phyloP scores from a whole-genome alignment of 768 basidiomycete genomes.

The Hygrocybe coccinea region DNA sequence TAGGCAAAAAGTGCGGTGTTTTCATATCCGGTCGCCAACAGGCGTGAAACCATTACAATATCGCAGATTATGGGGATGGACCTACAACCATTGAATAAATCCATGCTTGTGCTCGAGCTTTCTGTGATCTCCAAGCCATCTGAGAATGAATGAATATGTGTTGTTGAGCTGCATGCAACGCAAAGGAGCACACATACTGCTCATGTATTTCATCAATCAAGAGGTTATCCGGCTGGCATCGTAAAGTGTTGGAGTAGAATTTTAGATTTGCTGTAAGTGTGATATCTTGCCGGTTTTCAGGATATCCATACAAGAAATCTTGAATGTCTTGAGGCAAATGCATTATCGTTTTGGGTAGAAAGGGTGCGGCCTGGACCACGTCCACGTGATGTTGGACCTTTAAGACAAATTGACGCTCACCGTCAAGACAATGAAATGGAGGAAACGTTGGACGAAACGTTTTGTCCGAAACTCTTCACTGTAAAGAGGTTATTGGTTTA shows the following conservation, averaged over 20 bases:
- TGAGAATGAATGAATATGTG: constrained; percentile 22
- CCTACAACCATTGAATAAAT: constrained; percentile 78
- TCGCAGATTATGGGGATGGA: constrained; percentile 8
- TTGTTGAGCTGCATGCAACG: too few species aligned
- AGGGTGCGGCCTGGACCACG: too few species aligned
- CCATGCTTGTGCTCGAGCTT: constrained; percentile 65
- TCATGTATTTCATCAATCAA: constrained; percentile 60
- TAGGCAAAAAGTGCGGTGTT: constrained; percentile 21
- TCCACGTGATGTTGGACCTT: too few species aligned
- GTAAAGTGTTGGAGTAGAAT: constrained; percentile 56
- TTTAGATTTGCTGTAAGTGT: constrained; percentile 44
- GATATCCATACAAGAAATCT: constrained; percentile 55
- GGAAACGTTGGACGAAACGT: too few species aligned
- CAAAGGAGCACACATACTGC: constrained; percentile 33
- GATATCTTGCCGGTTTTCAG: constrained; percentile 37
- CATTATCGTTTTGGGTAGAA: constrained; percentile 24
- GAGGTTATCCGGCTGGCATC: constrained; percentile 58
- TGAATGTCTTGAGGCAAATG: constrained; percentile 51
- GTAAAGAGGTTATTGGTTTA: too few species aligned
- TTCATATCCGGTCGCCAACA: background rate
- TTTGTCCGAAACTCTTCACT: too few species aligned
- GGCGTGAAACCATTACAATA: too few species aligned
- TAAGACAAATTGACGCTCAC: background rate
- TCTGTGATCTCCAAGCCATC: constrained; percentile 61
- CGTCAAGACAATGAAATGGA: too few species aligned